These are phyloP conservation scores for Cercospora citrullina DNA, from an alignment of 2,329 filamentous ascomycete species.

Conservation along the genomic window DNA sequence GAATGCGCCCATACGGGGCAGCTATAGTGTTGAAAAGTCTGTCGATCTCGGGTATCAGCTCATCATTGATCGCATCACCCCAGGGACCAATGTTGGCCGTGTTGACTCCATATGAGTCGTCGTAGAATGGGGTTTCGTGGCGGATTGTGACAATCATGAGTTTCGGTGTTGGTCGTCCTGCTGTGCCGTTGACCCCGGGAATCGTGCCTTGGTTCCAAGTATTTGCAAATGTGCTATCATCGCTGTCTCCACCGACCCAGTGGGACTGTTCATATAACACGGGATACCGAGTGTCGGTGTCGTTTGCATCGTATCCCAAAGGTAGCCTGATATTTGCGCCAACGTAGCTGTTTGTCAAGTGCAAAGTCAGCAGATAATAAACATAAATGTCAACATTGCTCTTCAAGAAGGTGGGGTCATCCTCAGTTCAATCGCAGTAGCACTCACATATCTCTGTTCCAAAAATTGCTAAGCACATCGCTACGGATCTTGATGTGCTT, in stretches of 20 bases:
- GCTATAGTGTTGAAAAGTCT: slow-evolving; percentile 40
- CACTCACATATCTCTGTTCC: slow-evolving; percentile 35
- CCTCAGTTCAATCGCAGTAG: not conserved
- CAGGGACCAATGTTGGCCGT: slow-evolving; percentile 44
- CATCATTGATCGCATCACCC: slow-evolving; percentile 45
- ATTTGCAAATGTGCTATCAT: slow-evolving; percentile 24
- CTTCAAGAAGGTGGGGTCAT: not conserved
- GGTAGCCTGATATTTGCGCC: slow-evolving; percentile 42
- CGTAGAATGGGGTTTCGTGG: slow-evolving; percentile 43
- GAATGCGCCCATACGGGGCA: slow-evolving; percentile 41
- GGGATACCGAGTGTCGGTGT: slow-evolving; percentile 38
- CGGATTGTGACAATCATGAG: slow-evolving; percentile 43
- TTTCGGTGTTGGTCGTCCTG: slow-evolving; percentile 33
- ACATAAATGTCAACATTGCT: not conserved
- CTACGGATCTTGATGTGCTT: slow-evolving; percentile 44
- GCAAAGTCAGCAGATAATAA: not conserved
- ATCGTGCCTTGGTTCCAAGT: slow-evolving; percentile 40
- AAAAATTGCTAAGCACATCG: slow-evolving; percentile 40
- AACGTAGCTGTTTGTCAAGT: slow-evolving; percentile 32
- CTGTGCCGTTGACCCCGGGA: slow-evolving; percentile 31
- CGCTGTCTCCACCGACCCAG: slow-evolving; percentile 32
- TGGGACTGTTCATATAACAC: slow-evolving; percentile 42
- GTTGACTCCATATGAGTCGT: slow-evolving; percentile 45
- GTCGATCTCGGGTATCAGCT: slow-evolving; percentile 41
- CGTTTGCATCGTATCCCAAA: slow-evolving; percentile 37